Evolutionary conservation across 306 rosid species (phyloP), one percentile per base, ranked within the genome.

Genomic region (Prunus fruticosa): DNA sequence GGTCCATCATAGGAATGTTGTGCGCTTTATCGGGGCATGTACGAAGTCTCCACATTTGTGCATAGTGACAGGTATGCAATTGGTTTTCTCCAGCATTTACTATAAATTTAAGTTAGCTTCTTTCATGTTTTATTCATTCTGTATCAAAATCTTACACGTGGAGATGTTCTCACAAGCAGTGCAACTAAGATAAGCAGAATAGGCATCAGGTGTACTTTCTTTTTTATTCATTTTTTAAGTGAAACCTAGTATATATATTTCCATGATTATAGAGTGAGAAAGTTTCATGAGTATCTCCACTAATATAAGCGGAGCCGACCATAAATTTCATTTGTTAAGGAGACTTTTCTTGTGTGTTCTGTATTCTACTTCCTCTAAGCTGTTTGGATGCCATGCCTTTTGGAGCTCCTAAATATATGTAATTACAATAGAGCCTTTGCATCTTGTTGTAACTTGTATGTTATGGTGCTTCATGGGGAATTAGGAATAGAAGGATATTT

Each of bases 1-100:
- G 91, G 99, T 96, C 76, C 93, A 79, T 69, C 98, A 96, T 78
- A 86, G 81, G 84, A 96, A 96, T 88, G 96, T 96, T 73, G 99
- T 96, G 78, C 87, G 93, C 67, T 96, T 96, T 81, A 91, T 96
- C 53, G 98, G 99, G 52, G 98, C 99, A 16, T 89, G 97, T 85
- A 88, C 99, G 34, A 89, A 85, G 79, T 82, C 89, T 82, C 97
- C 98, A 23, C 86, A 92, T 86, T 82, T 96, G 87, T 91, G 93
- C 88, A 92, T 96, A 78, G 88, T 96, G 72, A 96, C 99, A 83
- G 99, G 99, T 92, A 84, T 13, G 28, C 49, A 69, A 64, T 60
- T 47, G 71, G 28, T 62, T 77, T 69, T 60, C 25, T 81, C 71
- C 64, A 60, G 34, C 60, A 16, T 50, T 49, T 65, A 50, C 64